Percentiles rank a stretch among this genome's conserved stretches.
Evolutionary conservation across 2,329 filamentous ascomycete species (phyloP).

Genomic region (Cladosporium sp.): DNA sequence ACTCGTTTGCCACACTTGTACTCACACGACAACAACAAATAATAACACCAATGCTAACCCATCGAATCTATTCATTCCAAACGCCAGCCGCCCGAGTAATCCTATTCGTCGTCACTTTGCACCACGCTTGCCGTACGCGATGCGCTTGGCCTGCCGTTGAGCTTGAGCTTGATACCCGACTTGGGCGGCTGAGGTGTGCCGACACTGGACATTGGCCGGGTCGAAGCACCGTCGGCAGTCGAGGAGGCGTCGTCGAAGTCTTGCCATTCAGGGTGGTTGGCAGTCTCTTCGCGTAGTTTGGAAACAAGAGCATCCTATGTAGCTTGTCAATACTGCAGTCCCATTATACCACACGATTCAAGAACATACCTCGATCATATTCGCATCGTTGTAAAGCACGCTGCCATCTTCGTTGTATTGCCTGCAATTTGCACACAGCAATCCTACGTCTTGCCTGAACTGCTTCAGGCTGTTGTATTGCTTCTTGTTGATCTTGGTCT

Average conservation of each 20-base stretch:
- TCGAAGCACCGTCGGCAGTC: conserved; percentile 47
- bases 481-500: conserved; percentile 91
- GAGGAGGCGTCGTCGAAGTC: conserved; percentile 51
- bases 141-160: conserved; percentile 41
- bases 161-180: conserved; percentile 63
- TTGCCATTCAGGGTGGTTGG: conserved; percentile 53
- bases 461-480: conserved; percentile 80
- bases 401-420: conserved; percentile 97
- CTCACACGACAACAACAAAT: not conserved
- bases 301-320: conserved; percentile 28
- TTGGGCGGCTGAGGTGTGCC: conserved; percentile 57
- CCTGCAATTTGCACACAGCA: conserved; percentile 85
- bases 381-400: conserved; percentile 85
- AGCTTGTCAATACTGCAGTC: too few relatives aligned
- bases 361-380: conserved; percentile 76
- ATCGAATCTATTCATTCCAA: conserved; percentile 7
- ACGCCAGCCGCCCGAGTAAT: not conserved
- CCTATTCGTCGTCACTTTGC: conserved; percentile 52
- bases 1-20: not conserved
- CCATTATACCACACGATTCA: not conserved
- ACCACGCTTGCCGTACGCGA: conserved; percentile 38
- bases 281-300: conserved; percentile 52
- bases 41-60: conserved; percentile 13
- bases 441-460: conserved; percentile 74
- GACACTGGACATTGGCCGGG: conserved; percentile 49